Percentiles rank a stretch among this genome's conserved stretches.
phyloP scores from a whole-genome alignment of 1,139 yeast genomes.

The Scheffersomyces insectosa region DNA sequence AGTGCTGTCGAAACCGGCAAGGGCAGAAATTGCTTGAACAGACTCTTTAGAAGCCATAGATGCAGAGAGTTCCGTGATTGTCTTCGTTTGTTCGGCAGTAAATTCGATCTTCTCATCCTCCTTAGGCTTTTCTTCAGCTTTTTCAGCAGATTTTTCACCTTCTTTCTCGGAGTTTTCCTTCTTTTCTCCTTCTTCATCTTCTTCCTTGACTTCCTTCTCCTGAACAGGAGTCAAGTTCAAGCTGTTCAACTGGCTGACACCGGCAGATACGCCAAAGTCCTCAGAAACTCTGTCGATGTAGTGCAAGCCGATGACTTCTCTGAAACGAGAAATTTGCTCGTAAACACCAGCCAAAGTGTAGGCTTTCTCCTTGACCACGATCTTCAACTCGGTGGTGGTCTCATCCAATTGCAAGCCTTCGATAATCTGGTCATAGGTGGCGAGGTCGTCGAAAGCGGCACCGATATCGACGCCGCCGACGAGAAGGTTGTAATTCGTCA shows the following conservation, averaged over 20 bases:
- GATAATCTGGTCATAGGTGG: constrained; percentile 32
- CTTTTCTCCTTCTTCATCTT: constrained; percentile 3
- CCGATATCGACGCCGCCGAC: constrained; percentile 37
- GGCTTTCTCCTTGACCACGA: constrained; percentile 33
- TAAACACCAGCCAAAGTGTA: constrained; percentile 41
- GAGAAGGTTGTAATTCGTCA: constrained; percentile 59
- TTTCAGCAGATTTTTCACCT: constrained; percentile 7
- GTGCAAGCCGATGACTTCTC: constrained; percentile 48
- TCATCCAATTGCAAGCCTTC: constrained; percentile 23
- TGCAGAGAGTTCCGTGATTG: constrained; percentile 11
- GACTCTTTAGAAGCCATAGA: constrained; percentile 5
- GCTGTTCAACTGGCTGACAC: constrained; percentile 26
- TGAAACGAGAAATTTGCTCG: constrained; percentile 42
- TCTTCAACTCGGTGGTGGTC: constrained; percentile 15
- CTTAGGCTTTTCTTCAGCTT: constrained; percentile 3
- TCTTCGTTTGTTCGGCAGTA: constrained; percentile 14
- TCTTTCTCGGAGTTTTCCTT: constrained; percentile 9
- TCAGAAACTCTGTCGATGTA: constrained; percentile 36
- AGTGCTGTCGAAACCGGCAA: constrained; percentile 20
- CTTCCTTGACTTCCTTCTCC: constrained; percentile 9
- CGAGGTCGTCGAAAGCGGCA: constrained; percentile 32
- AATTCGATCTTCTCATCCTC: constrained; percentile 15
- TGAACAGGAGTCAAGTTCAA: constrained; percentile 29
- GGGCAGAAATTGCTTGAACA: constrained; percentile 8
- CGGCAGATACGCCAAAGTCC: constrained; percentile 21